Evolutionary conservation across 768 basidiomycete species (phyloP).

Genomic region (Neoboletus magnificus): DNA sequence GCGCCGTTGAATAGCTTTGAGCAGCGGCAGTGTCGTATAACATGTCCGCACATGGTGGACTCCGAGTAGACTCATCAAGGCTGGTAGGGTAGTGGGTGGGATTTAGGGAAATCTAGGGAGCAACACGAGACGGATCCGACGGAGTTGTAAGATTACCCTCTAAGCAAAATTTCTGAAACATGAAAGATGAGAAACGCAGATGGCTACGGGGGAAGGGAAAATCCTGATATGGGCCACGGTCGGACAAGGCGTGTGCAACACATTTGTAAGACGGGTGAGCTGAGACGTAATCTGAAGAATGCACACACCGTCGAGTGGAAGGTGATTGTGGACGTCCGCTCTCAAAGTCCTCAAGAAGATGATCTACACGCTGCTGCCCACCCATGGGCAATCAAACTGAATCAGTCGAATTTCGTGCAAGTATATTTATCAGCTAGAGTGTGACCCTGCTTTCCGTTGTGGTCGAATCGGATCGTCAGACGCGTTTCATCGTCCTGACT

Average conservation of each 20-base stretch:
- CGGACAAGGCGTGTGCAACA: slow-evolving; percentile 1
- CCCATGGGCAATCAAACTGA: background rate
- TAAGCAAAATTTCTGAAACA: background rate
- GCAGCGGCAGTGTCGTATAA: background rate
- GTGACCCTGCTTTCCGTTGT: slow-evolving; percentile 30
- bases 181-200: background rate
- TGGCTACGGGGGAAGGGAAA: slow-evolving; percentile 7
- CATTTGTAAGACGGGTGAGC: background rate
- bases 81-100: background rate
- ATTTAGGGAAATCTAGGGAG: background rate
- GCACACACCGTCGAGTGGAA: slow-evolving; percentile 30
- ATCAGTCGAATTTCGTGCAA: background rate
- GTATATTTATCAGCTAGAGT: slow-evolving; percentile 6
- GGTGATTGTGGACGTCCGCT: slow-evolving; percentile 34
- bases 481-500: background rate
- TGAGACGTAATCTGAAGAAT: background rate
- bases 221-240: slow-evolving; percentile 2
- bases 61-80: background rate
- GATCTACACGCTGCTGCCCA: slow-evolving; percentile 10
- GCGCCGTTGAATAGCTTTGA: background rate
- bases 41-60: background rate
- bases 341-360: slow-evolving; percentile 10
- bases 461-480: slow-evolving; percentile 15
- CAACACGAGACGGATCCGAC: background rate
- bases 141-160: background rate